Percentiles rank a stretch among this genome's conserved stretches.
Conservation (phyloP, 331 rosid species). For the Acacia pycnantha region DNA sequence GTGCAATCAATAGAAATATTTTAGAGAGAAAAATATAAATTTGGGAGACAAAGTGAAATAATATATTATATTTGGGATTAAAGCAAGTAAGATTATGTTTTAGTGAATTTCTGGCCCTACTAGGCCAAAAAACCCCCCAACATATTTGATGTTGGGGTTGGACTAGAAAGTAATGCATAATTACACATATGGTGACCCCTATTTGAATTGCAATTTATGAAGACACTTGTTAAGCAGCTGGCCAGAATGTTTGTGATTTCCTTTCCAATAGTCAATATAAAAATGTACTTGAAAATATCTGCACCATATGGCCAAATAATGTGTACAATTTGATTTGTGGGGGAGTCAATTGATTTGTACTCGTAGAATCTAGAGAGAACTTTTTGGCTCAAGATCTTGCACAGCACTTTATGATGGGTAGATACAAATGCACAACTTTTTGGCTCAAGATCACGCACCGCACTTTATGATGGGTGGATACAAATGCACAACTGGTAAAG, state of each 20-base stretch:
- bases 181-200: background rate
- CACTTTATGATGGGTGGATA: too few species aligned
- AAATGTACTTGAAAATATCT: background rate
- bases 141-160: background rate
- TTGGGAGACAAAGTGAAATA: too few species aligned
- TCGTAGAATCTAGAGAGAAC: too few species aligned
- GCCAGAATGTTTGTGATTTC: background rate
- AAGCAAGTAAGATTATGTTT: background rate
- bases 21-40: too few species aligned
- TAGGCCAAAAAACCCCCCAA: background rate
- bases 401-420: too few species aligned
- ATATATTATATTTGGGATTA: too few species aligned
- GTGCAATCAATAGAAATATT: too few species aligned
- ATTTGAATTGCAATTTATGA: background rate
- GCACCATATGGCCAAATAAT: slow-evolving; percentile 21
- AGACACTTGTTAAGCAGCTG: background rate
- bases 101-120: background rate
- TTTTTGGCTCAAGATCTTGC: too few species aligned
- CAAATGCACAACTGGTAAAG: background rate
- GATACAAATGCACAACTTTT: background rate
- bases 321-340: too few species aligned
- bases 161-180: background rate
- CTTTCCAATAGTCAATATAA: background rate
- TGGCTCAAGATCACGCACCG: too few species aligned
- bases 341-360: too few species aligned